A percentile compares a stretch with the other conserved stretches of the same genome.
Evolutionary conservation across 176 grass and related monocot genomes (phyloP).

Genomic region (Phoenix dactylifera): DNA sequence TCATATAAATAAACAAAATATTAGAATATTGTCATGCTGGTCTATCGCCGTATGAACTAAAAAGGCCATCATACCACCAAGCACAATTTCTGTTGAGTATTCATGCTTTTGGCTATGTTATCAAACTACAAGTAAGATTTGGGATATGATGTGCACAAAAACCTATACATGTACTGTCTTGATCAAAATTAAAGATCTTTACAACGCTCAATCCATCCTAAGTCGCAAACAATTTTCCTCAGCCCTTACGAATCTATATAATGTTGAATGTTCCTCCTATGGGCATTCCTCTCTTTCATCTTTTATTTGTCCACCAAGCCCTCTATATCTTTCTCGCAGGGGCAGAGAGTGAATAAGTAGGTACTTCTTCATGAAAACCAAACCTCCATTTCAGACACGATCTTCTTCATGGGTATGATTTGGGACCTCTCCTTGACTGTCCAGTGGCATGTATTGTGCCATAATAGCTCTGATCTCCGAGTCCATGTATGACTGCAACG

Average conservation of each 20-base stretch:
- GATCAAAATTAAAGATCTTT: conserved; percentile 10
- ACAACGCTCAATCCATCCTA: conserved; percentile 17
- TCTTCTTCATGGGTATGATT: conserved; percentile 33
- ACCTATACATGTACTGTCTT: conserved; percentile 17
- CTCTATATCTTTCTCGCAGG: background rate
- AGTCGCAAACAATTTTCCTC: conserved; percentile 6
- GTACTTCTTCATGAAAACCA: background rate
- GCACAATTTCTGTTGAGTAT: too few species aligned
- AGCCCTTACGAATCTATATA: conserved; percentile 1
- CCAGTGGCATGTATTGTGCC: conserved; percentile 61
- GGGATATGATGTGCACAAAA: background rate
- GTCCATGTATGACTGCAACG: conserved; percentile 64
- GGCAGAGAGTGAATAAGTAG: background rate
- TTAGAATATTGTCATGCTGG: too few species aligned
- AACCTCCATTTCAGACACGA: conserved; percentile 2
- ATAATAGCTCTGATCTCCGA: conserved; percentile 67
- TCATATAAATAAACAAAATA: too few species aligned
- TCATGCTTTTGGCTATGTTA: too few species aligned
- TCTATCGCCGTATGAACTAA: too few species aligned
- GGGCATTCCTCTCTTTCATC: background rate
- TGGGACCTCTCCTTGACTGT: conserved; percentile 47
- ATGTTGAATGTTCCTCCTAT: background rate
- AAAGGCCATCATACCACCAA: too few species aligned
- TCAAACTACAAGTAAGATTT: too few species aligned
- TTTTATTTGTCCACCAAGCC: conserved; percentile 3